Evolutionary conservation across 2,329 filamentous ascomycete species (phyloP).

Genomic region (Venturiaceae sp.): DNA sequence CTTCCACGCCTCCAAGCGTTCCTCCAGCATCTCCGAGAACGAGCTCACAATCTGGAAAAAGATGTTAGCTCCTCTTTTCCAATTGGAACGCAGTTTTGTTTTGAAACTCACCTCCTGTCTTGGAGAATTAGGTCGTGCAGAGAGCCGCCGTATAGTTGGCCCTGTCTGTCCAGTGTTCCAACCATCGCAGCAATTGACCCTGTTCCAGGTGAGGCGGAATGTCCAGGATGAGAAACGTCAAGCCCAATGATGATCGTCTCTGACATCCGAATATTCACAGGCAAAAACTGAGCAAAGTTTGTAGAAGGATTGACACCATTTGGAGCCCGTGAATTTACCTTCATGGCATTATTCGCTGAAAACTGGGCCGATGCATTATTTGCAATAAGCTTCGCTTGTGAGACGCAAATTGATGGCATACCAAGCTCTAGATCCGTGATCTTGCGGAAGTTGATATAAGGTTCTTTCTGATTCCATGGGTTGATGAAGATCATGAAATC

Average conservation of each 20-base stretch:
- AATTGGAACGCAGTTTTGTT: neutral
- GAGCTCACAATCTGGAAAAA: neutral
- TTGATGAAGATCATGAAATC: too few species aligned
- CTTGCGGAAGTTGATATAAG: too few species aligned
- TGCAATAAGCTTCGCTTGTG: neutral
- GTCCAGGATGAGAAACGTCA: conserved; percentile 32
- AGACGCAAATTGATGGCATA: neutral
- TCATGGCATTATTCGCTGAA: conserved; percentile 16
- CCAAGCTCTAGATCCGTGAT: neutral
- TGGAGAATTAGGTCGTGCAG: conserved; percentile 6
- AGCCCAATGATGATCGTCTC: conserved; percentile 30
- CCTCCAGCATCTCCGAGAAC: neutral
- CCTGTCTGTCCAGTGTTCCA: conserved; percentile 23
- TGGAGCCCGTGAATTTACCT: conserved; percentile 19
- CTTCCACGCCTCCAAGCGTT: too few species aligned
- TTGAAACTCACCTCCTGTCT: neutral
- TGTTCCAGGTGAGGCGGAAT: conserved; percentile 12
- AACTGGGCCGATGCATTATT: neutral
- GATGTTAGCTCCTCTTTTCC: neutral
- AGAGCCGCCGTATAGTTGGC: conserved; percentile 17
- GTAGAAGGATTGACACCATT: conserved; percentile 15
- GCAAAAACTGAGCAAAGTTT: neutral
- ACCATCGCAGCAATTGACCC: conserved; percentile 34
- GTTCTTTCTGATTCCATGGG: too few species aligned
- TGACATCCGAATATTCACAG: conserved; percentile 6